Conservation (phyloP, 371 early-diverging fungal species). For the Zychaea mexicana region DNA sequence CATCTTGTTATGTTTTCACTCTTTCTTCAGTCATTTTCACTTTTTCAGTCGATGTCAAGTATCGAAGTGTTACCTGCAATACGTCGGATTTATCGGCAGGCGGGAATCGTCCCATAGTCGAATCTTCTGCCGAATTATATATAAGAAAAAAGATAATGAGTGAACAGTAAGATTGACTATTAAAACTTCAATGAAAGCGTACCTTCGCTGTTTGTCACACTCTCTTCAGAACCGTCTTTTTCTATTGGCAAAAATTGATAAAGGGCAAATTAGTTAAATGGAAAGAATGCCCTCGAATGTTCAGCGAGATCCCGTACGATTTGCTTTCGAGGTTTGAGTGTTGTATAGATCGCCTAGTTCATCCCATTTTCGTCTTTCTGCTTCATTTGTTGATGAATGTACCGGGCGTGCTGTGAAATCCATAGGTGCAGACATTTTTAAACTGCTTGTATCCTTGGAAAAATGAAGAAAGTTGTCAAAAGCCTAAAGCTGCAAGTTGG, state of each 20-base stretch:
- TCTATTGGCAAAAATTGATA: neutral
- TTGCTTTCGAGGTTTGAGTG: neutral
- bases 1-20: neutral
- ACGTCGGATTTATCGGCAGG: conserved; percentile 3
- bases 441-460: too few species aligned
- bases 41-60: neutral
- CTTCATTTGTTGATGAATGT: neutral
- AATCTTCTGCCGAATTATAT: neutral
- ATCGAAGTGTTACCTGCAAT: neutral
- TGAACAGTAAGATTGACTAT: neutral
- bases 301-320: neutral
- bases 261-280: too few species aligned
- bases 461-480: too few species aligned
- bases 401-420: neutral
- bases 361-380: conserved; percentile 11
- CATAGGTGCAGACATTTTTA: neutral
- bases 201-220: conserved; percentile 13
- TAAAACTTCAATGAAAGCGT: neutral
- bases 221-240: conserved; percentile 14
- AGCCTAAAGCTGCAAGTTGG: too few species aligned
- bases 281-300: neutral
- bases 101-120: neutral
- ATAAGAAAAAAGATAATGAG: neutral
- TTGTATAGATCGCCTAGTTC: neutral
- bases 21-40: neutral